phyloP scores from a whole-genome alignment of 768 basidiomycete genomes.

The Leccinum boreale region DNA sequence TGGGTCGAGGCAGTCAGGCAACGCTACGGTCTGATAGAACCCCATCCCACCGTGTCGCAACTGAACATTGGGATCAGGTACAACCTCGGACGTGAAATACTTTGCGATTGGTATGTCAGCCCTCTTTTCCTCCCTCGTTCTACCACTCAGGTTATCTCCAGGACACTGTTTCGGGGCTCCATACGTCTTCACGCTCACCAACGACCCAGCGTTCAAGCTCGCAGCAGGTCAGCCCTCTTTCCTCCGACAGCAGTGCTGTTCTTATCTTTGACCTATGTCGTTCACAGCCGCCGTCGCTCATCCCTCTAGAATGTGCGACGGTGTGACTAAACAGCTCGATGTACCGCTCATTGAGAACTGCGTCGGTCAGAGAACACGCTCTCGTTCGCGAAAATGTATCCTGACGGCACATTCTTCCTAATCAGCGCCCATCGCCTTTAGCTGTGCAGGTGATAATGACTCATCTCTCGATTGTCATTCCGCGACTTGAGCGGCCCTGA shows the following conservation, averaged over 20 bases:
- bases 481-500: not conserved
- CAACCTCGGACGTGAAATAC: slow-evolving; percentile 35
- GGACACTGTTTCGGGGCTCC: slow-evolving; percentile 62
- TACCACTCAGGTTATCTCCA: slow-evolving; percentile 14
- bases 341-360: slow-evolving; percentile 46
- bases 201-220: slow-evolving; percentile 37
- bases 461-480: not conserved
- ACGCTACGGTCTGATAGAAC: slow-evolving; percentile 40
- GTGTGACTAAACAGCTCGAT: slow-evolving; percentile 31
- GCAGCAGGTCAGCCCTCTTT: slow-evolving; percentile 38
- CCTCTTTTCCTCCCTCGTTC: not conserved
- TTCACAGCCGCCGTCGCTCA: slow-evolving; percentile 52
- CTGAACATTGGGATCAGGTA: slow-evolving; percentile 6
- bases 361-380: slow-evolving; percentile 37
- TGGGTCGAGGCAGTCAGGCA: slow-evolving; percentile 53
- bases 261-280: not conserved
- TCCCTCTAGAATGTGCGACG: slow-evolving; percentile 34
- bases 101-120: slow-evolving; percentile 39
- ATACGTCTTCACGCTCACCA: slow-evolving; percentile 45
- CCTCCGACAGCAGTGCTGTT: not conserved
- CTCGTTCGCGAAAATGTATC: not conserved
- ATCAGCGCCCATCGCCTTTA: slow-evolving; percentile 51
- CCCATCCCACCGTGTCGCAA: slow-evolving; percentile 5
- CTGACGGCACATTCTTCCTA: not conserved
- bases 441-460: slow-evolving; percentile 47